These are phyloP conservation scores for Pleurotus salmoneostramineus DNA, from an alignment of 768 basidiomycete species.

Conservation along the genomic window DNA sequence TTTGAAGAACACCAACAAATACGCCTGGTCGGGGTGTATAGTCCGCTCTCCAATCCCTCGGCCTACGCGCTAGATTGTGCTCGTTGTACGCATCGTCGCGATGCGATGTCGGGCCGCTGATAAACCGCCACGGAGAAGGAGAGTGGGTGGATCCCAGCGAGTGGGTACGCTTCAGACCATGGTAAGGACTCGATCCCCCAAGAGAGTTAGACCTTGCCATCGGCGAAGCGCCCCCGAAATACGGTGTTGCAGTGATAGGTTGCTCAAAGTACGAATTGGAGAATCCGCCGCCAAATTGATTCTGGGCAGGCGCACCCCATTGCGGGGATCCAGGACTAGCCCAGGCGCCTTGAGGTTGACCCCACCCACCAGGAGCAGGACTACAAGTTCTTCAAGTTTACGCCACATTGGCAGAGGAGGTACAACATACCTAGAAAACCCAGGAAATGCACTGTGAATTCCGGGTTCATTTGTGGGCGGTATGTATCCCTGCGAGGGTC, in stretches of 20 bases:
- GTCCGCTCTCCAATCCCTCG: constrained; percentile 15
- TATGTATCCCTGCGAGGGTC: background rate
- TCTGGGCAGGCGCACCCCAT: background rate
- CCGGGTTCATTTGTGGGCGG: background rate
- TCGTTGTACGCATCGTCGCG: constrained; percentile 10
- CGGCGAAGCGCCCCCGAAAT: background rate
- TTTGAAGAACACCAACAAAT: constrained; percentile 10
- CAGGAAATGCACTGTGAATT: background rate
- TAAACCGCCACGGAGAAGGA: background rate
- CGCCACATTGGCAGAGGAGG: background rate
- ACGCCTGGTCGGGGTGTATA: constrained; percentile 13
- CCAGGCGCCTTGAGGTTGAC: background rate
- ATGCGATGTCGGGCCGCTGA: background rate
- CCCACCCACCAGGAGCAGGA: background rate
- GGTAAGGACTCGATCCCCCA: background rate
- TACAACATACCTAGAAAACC: background rate
- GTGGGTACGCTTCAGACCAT: constrained; percentile 3
- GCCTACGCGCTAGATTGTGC: constrained; percentile 11
- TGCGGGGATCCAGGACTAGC: background rate
- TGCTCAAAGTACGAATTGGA: background rate
- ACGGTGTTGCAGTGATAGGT: background rate
- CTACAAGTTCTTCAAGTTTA: background rate
- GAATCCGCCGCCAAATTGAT: background rate
- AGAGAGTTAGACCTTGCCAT: background rate
- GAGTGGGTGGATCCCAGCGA: background rate